Evolutionary conservation across 805 yeast genomes (phyloP).

Genomic region (Ogataea methylovora): DNA sequence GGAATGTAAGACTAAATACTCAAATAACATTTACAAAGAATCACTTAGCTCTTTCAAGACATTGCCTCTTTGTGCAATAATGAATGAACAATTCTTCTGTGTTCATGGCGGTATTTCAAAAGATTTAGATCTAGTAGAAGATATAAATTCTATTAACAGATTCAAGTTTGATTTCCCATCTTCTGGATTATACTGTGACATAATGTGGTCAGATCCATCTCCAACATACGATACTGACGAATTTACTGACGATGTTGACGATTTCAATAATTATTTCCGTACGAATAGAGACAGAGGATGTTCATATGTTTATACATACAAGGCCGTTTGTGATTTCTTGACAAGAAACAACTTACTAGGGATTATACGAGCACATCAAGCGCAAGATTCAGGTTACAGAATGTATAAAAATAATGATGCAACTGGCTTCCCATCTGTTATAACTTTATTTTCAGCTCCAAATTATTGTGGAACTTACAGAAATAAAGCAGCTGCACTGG

Average conservation of each 20-base stretch:
- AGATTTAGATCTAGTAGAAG: constrained; percentile 62
- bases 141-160: constrained; percentile 61
- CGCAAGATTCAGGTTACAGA: constrained; percentile 93
- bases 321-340: constrained; percentile 71
- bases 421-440: constrained; percentile 80
- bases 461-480: constrained; percentile 86
- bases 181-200: constrained; percentile 85
- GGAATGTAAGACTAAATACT: constrained; percentile 86
- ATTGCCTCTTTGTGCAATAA: constrained; percentile 83
- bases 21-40: constrained; percentile 54
- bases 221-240: constrained; percentile 66
- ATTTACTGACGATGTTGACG: constrained; percentile 26
- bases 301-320: constrained; percentile 79
- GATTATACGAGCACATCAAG: constrained; percentile 91
- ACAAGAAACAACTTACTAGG: constrained; percentile 71
- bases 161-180: constrained; percentile 84
- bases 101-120: constrained; percentile 96
- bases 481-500: constrained; percentile 89
- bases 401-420: constrained; percentile 80
- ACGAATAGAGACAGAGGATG: constrained; percentile 81
- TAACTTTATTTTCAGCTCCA: constrained; percentile 92
- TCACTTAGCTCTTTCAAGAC: constrained; percentile 75
- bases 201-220: constrained; percentile 92
- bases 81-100: constrained; percentile 91
- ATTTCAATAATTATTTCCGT: constrained; percentile 36